Base-by-base conservation (phyloP, 805 yeast species). In the Lachancea nothofagi region DNA sequence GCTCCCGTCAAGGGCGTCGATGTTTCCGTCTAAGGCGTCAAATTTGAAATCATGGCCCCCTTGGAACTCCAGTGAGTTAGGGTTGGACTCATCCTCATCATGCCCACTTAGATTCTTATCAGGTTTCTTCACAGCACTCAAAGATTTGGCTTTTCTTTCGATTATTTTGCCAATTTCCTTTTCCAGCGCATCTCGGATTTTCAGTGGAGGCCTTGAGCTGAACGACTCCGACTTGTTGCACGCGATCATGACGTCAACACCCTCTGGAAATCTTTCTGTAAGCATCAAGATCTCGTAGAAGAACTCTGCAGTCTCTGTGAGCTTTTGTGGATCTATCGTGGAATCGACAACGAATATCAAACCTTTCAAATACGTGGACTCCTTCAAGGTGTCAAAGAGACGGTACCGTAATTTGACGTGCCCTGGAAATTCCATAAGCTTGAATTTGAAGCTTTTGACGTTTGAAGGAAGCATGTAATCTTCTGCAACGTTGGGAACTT, bases 221-320 rank as follows among this genome's bases (percentile, higher is more conserved):
- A 93, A 93, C 28, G 80, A 72, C 51, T 93, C 97, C 37, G 75
- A 73, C 59, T 90, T 90, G 66, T 90, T 90, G 45, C 93, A 79
- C 13, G 89, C 93, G 43, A 93, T 64, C 34, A 83, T 65, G 29
- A 83, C 69, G 55, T 85, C 90, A 17, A 83, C 71, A 3, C 94
- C 94, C 45, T 75, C 77, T 13, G 79, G 76, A 48, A 62, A 64
- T 12, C 50, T 43, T 55, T 86, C 97, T 2, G 90, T 77, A 13
- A 69, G 52, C 28, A 73, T 65, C 31, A 88, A 68, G 29, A 87
- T 64, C 34, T 74, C 68, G 56, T 79, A 72, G 45, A 87, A 61
- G 44, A 74, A 72, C 44, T 70, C 67, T 0, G 87, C 83, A 4
- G 80, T 75, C 29, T 58, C 67, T n/a, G 69, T 59, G 46, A 81